Percentiles rank a stretch among this genome's conserved stretches.
Conservation (phyloP, 768 basidiomycete genomes). For the Chalciporus pseudorubinellus region DNA sequence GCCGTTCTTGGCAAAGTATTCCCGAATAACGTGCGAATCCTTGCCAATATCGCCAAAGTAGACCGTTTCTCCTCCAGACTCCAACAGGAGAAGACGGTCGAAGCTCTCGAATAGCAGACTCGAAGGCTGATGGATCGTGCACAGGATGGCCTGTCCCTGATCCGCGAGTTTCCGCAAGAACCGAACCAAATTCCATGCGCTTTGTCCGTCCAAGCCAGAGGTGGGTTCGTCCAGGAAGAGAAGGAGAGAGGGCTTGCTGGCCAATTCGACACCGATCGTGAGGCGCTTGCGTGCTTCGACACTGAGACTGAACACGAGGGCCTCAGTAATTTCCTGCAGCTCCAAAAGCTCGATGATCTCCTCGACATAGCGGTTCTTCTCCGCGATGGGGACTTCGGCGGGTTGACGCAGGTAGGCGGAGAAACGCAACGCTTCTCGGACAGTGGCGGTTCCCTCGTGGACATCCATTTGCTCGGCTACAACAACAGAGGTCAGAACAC, state of each 20-base stretch:
- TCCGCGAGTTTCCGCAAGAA: slow-evolving; percentile 53
- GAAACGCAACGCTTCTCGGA: slow-evolving; percentile 77
- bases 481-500: no score
- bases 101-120: slow-evolving; percentile 51
- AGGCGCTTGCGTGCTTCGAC: slow-evolving; percentile 54
- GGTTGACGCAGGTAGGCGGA: slow-evolving; percentile 82
- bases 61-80: slow-evolving; percentile 58
- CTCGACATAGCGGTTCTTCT: slow-evolving; percentile 75
- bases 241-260: slow-evolving; percentile 51
- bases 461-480: slow-evolving; percentile 72
- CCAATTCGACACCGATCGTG: slow-evolving; percentile 61
- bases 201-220: slow-evolving; percentile 52
- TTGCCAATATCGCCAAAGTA: slow-evolving; percentile 55
- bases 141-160: slow-evolving; percentile 54
- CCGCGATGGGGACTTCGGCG: slow-evolving; percentile 52
- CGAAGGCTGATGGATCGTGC: slow-evolving; percentile 44
- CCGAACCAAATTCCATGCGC: slow-evolving; percentile 48
- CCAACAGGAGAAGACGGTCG: slow-evolving; percentile 49
- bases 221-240: slow-evolving; percentile 64
- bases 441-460: slow-evolving; percentile 71
- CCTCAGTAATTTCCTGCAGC: slow-evolving; percentile 57
- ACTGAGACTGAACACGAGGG: slow-evolving; percentile 55
- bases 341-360: slow-evolving; percentile 66
- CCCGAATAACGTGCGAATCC: slow-evolving; percentile 18
- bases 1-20: slow-evolving; percentile 26